Conservation (phyloP, 2,329 filamentous ascomycete species). For the Aspergillus udagawae region DNA sequence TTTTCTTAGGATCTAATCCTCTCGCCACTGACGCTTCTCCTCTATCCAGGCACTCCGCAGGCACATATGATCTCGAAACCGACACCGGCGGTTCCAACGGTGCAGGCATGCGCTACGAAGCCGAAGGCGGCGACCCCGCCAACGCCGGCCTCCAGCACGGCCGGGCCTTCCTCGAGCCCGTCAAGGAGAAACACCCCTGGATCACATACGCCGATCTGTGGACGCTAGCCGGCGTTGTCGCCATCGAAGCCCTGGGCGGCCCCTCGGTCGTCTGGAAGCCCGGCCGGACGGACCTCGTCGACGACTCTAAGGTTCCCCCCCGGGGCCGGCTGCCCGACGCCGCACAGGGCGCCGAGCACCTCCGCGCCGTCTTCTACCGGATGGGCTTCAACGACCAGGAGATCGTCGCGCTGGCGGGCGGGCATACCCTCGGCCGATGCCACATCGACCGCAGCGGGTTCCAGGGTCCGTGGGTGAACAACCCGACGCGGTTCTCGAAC, state of each 20-base stretch:
- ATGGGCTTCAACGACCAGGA: conserved; percentile 61
- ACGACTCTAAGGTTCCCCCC: conserved; percentile 57
- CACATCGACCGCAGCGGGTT: conserved; percentile 56
- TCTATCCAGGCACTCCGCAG: conserved; percentile 54
- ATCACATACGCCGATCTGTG: conserved; percentile 64
- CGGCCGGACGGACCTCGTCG: conserved; percentile 60
- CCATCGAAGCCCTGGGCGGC: conserved; percentile 58
- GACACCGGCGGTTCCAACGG: conserved; percentile 63
- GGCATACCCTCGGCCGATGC: conserved; percentile 55
- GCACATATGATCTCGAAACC: conserved; percentile 57
- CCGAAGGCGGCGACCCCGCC: conserved; percentile 60
- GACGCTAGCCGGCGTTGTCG: conserved; percentile 59
- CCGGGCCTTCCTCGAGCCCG: conserved; percentile 59
- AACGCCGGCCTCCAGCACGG: conserved; percentile 63
- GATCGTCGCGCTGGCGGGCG: conserved; percentile 55
- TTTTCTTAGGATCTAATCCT: background rate
- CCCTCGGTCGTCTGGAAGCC: conserved; percentile 54
- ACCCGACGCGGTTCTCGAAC: conserved; percentile 57
- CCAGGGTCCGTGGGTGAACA: conserved; percentile 57
- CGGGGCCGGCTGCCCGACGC: conserved; percentile 55
- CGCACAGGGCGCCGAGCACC: conserved; percentile 51
- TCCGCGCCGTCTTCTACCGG: conserved; percentile 54
- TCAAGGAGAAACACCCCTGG: conserved; percentile 58
- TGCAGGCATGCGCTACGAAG: conserved; percentile 63
- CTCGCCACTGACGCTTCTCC: conserved; percentile 4